Percentiles rank a stretch among this genome's conserved stretches.
phyloP scores from a whole-genome alignment of 1,139 yeast genomes.

The Sugiyamaella pinicola region DNA sequence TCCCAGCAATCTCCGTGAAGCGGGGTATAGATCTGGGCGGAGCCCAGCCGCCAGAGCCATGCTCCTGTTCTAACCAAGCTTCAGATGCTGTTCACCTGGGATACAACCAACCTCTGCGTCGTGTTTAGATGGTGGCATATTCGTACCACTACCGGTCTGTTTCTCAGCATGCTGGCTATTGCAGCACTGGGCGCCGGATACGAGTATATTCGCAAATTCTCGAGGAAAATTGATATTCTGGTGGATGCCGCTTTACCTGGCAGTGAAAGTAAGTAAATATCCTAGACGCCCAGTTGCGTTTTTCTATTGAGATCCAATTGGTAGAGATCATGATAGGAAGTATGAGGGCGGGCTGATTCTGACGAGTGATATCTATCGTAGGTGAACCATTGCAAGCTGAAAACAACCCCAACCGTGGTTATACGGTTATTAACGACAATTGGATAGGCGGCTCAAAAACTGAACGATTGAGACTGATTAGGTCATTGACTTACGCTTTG shows the following conservation, averaged over 20 bases:
- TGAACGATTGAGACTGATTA: constrained; percentile 13
- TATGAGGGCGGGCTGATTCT: neutral
- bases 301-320: no score
- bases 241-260: constrained; percentile 16
- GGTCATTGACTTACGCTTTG: constrained; percentile 53
- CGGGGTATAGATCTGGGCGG: no score
- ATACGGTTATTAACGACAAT: constrained; percentile 15
- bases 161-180: constrained; percentile 56
- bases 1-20: no score
- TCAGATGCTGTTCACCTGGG: constrained; percentile 81
- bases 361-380: constrained; percentile 12
- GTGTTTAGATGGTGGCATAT: constrained; percentile 82
- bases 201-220: constrained; percentile 55
- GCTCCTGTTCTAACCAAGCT: constrained; percentile 2
- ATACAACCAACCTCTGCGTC: constrained; percentile 69
- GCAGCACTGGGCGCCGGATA: constrained; percentile 57
- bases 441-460: constrained; percentile 16
- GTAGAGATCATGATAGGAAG: neutral
- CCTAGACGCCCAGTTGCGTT: no score
- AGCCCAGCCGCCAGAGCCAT: no score
- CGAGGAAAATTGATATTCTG: constrained; percentile 37
- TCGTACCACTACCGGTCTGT: constrained; percentile 52
- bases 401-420: constrained; percentile 10
- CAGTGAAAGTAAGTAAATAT: constrained; percentile 26
- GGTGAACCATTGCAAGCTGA: constrained; percentile 22